These are phyloP conservation scores for Botryotinia convoluta DNA, from an alignment of 2,329 filamentous ascomycete genomes.

Conservation along the genomic window DNA sequence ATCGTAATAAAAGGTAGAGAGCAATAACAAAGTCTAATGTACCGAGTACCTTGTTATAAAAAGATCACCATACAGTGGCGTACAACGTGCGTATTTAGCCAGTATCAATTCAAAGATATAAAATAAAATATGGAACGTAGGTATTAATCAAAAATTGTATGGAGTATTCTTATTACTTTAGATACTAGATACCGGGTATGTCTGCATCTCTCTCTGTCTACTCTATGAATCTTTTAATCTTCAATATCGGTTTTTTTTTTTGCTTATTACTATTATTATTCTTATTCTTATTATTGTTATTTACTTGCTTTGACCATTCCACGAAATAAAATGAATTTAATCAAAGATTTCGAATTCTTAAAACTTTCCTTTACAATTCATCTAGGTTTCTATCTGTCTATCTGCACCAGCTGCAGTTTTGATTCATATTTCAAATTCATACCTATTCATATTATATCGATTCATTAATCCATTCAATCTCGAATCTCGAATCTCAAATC, in stretches of 20 bases:
- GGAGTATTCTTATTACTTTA: not conserved
- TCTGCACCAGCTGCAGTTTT: not conserved
- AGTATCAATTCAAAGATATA: not conserved
- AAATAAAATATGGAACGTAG: not conserved
- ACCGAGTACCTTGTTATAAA: not conserved
- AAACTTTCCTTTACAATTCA: not conserved
- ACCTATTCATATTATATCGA: not conserved
- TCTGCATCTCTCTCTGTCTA: not conserved
- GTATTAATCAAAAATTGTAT: not conserved
- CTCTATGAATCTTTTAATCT: not conserved
- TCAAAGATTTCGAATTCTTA: not conserved
- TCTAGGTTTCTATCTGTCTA: not conserved
- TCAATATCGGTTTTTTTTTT: not conserved
- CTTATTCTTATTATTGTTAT: not conserved
- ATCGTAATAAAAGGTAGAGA: not conserved
- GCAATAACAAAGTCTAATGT: no score
- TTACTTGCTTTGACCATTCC: slow-evolving; percentile 4
- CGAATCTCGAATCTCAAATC: not conserved
- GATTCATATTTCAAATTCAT: not conserved
- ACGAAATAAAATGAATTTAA: slow-evolving; percentile 8
- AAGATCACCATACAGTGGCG: not conserved
- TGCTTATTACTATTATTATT: not conserved
- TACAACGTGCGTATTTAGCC: not conserved
- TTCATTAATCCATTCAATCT: no score
- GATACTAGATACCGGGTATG: not conserved